Evolutionary conservation across 495 filamentous ascomycete species (phyloP), one percentile per base, ranked within the genome.

Genomic region (Podospora tetraspora): DNA sequence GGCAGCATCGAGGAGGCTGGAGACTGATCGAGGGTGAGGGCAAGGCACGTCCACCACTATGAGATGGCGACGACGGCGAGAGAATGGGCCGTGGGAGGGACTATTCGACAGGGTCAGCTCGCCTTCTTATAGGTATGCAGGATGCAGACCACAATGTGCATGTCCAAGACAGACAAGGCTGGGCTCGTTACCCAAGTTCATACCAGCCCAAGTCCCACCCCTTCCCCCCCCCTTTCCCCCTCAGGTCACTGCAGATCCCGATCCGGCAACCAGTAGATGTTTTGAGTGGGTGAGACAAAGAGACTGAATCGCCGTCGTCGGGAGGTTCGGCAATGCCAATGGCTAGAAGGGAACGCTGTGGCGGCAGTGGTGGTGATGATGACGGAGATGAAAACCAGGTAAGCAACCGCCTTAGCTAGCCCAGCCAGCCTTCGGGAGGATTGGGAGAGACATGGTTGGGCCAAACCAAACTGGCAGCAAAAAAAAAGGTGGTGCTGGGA

Each of bases 1-100:
- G 24, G 32, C 61, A 65, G 59, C 72, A 73, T 71, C 61, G 65
- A 30, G 32, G 23, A 63, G 37, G 1, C 37, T 59, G 25, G 57
- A 19, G 25, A 32, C 19, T 58, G 23, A 21, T 65, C 6, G 56
- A 59, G 22, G 56, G 21, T 34, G 43, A 6, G 43, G 27, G 19
- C 6, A 52, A n/a, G 43, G 43, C 34, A 16, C 34, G 43, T 52
- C 43, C 43, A 52, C 43, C 43, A 12, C 43, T 52, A 52, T 52
- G 43, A 2, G 16, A 52, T 52, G 43, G 43, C 43, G 43, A 52
- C 43, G 43, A 6, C 43, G 8, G 16, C 19, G 43, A 52, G 43
- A 52, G 16, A 52, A 8, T n/a, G 19, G 7, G 19, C 43, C 19
- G n/a, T 52, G 43, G 32, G 43, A 43, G 43, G 3, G 43, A n/a